phyloP scores from a whole-genome alignment of 257 asterid genomes.

The Nicotiana tomentosiformis region DNA sequence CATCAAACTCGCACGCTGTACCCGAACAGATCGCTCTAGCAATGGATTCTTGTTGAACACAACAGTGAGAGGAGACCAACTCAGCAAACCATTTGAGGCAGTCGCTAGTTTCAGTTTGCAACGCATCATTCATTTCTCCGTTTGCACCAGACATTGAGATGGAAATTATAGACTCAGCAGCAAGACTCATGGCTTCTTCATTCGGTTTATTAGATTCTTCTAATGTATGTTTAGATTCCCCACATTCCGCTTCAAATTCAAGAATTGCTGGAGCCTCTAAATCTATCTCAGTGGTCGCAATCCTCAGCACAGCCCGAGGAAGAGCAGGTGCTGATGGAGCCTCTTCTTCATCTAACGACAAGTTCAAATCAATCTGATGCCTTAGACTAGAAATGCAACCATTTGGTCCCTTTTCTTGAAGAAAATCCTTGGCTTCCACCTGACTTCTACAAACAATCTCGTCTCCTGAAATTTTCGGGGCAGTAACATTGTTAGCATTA shows the following conservation, averaged over 20 bases:
- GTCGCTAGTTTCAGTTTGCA: slow-evolving; percentile 14
- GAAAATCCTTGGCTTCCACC: slow-evolving; percentile 12
- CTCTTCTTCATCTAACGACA: slow-evolving; percentile 54
- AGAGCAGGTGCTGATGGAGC: slow-evolving; percentile 25
- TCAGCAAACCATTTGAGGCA: slow-evolving; percentile 59
- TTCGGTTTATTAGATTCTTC: slow-evolving; percentile 6
- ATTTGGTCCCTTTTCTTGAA: slow-evolving; percentile 19
- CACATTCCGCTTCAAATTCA: slow-evolving; percentile 22
- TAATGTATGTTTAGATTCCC: background rate
- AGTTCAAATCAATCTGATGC: slow-evolving; percentile 59
- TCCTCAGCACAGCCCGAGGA: slow-evolving; percentile 33
- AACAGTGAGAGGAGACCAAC: slow-evolving; percentile 25
- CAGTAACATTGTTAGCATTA: background rate
- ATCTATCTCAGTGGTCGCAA: slow-evolving; percentile 40
- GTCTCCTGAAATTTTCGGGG: background rate
- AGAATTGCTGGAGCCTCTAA: slow-evolving; percentile 42
- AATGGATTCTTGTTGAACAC: slow-evolving; percentile 7
- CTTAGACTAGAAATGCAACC: slow-evolving; percentile 25
- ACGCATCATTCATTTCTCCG: slow-evolving; percentile 2
- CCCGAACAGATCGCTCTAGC: background rate
- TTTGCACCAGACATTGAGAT: slow-evolving; percentile 28
- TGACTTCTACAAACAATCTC: slow-evolving; percentile 14
- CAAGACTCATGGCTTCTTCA: slow-evolving; percentile 40
- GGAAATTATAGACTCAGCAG: slow-evolving; percentile 67
- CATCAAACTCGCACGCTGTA: background rate